Conservation (phyloP, 768 basidiomycete species). For the Auriculariales sp. region DNA sequence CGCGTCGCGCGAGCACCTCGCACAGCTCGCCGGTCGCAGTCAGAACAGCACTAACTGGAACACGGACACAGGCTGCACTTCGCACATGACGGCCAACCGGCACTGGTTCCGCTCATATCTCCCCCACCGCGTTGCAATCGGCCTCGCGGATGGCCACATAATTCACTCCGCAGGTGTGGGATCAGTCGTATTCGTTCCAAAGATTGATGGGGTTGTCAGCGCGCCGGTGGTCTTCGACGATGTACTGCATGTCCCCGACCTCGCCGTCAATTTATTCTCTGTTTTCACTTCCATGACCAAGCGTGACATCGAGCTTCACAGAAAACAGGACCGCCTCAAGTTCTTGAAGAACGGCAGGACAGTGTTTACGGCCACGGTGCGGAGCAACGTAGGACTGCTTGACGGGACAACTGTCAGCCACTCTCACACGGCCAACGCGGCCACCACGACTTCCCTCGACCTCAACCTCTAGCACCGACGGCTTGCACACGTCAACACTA, state of each 20-base stretch:
- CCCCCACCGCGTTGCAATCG: constrained; percentile 11
- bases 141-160: constrained; percentile 12
- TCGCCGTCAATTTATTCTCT: constrained; percentile 10
- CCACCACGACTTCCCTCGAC: background rate
- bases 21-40: background rate
- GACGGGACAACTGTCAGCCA: background rate
- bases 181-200: constrained; percentile 12
- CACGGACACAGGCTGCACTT: constrained; percentile 19
- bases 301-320: constrained; percentile 3
- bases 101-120: constrained; percentile 14
- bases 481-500: constrained; percentile 14
- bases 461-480: constrained; percentile 14
- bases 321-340: background rate
- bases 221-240: background rate
- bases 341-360: constrained; percentile 1
- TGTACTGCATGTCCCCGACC: constrained; percentile 14
- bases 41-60: constrained; percentile 11
- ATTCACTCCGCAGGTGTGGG: constrained; percentile 16
- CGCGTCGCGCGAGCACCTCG: background rate
- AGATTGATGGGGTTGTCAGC: constrained; percentile 1
- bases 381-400: constrained; percentile 2
- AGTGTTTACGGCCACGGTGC: constrained; percentile 8
- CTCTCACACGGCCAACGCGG: background rate
- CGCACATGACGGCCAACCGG: constrained; percentile 20
- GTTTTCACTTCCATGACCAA: constrained; percentile 7